phyloP scores from a whole-genome alignment of 768 basidiomycete species.

The Leucosporidium creatinivorum region DNA sequence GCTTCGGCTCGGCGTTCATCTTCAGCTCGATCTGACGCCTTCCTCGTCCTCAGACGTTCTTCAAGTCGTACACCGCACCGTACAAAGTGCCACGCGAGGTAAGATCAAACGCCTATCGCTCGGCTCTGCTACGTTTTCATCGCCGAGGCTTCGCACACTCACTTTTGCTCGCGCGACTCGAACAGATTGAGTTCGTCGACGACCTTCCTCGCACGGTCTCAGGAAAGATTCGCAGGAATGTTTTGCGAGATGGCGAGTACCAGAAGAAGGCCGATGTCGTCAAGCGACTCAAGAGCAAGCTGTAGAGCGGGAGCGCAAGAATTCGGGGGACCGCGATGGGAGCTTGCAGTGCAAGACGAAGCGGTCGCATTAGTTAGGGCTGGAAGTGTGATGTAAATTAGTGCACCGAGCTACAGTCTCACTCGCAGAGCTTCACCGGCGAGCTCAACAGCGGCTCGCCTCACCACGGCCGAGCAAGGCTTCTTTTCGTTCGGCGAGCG shows the following conservation, averaged over 20 bases:
- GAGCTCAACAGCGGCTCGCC: too few relatives aligned
- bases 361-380: too few relatives aligned
- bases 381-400: too few relatives aligned
- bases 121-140: too few relatives aligned
- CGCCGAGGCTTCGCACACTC: background rate
- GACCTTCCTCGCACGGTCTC: constrained; percentile 26
- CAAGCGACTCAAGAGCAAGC: constrained; percentile 13
- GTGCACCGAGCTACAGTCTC: too few relatives aligned
- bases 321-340: too few relatives aligned
- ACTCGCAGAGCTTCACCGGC: too few relatives aligned
- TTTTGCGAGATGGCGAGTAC: constrained; percentile 26
- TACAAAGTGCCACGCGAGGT: constrained; percentile 32
- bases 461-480: too few relatives aligned
- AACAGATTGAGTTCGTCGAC: constrained; percentile 15
- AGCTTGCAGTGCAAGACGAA: too few relatives aligned
- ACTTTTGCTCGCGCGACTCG: background rate
- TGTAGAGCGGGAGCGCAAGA: background rate
- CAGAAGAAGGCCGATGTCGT: constrained; percentile 23
- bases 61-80: constrained; percentile 18
- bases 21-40: too few relatives aligned
- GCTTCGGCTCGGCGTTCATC: background rate
- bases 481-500: too few relatives aligned
- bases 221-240: constrained; percentile 27
- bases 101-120: too few relatives aligned
- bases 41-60: background rate